These are phyloP conservation scores for Hyphodiscus sp. DNA, from an alignment of 2,329 filamentous ascomycete species.

Conservation along the genomic window DNA sequence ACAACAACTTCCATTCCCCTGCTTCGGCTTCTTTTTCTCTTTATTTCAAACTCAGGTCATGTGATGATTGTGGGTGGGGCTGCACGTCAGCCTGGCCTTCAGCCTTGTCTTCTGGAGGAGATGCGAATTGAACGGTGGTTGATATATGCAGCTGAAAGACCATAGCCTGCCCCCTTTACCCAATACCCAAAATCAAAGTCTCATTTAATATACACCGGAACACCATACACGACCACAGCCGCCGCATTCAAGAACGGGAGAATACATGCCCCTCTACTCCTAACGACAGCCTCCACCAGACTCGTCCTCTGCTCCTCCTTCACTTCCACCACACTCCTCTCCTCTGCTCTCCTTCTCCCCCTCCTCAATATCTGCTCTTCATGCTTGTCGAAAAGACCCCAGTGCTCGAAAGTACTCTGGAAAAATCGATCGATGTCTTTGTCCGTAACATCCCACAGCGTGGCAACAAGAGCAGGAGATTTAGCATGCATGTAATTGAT, in stretches of 20 bases:
- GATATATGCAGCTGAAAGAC: neutral
- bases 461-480: constrained; percentile 79
- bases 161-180: neutral
- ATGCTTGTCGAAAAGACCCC: constrained; percentile 57
- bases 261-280: constrained; percentile 70
- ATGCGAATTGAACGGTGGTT: neutral
- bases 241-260: constrained; percentile 90
- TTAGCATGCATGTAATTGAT: constrained; percentile 89
- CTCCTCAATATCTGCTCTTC: constrained; percentile 26
- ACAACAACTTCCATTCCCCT: too few species aligned
- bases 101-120: neutral
- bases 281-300: constrained; percentile 75
- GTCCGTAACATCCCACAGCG: constrained; percentile 96
- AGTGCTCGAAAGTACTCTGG: constrained; percentile 69
- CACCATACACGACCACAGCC: constrained; percentile 88
- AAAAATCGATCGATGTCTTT: constrained; percentile 95
- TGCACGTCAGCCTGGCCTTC: too few species aligned
- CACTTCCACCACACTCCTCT: constrained; percentile 11
- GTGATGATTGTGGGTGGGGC: too few species aligned
- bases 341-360: constrained; percentile 25
- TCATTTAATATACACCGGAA: constrained; percentile 61
- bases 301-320: constrained; percentile 38
- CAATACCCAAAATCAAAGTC: neutral
- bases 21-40: too few species aligned
- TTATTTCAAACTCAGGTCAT: too few species aligned